Conservation (phyloP, 2,329 filamentous ascomycete genomes). For the Shiraia sp. region DNA sequence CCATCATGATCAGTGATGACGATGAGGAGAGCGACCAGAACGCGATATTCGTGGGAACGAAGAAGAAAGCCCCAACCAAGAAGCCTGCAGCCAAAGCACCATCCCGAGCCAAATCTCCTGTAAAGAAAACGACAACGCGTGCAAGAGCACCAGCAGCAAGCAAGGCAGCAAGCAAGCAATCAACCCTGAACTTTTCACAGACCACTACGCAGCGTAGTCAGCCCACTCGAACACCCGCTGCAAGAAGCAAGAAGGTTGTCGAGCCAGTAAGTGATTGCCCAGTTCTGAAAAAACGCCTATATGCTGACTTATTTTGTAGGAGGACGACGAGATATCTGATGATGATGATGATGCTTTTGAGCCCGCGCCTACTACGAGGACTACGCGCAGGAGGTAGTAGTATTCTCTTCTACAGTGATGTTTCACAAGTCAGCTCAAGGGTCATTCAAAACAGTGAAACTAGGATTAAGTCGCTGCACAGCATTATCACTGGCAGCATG, state of each 20-base stretch:
- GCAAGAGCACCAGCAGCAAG: constrained; percentile 20
- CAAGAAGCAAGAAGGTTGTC: constrained; percentile 37
- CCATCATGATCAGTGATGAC: constrained; percentile 52
- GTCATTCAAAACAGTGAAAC: background rate
- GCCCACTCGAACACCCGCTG: constrained; percentile 23
- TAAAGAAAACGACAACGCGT: constrained; percentile 30
- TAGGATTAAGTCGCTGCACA: background rate
- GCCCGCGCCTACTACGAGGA: constrained; percentile 31
- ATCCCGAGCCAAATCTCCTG: constrained; percentile 27
- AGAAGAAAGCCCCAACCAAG: constrained; percentile 33
- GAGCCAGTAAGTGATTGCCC: constrained; percentile 45
- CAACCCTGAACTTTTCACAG: constrained; percentile 49
- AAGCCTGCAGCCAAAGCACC: constrained; percentile 27
- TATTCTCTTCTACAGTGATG: too few species aligned
- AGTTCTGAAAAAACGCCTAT: background rate
- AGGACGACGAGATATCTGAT: constrained; percentile 48
- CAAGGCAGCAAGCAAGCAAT: constrained; percentile 40
- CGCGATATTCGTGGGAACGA: constrained; percentile 47
- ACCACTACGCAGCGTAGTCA: constrained; percentile 40
- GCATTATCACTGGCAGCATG: constrained; percentile 1
- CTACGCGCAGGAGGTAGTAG: constrained; percentile 30
- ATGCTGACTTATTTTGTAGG: constrained; percentile 28
- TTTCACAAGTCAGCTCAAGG: too few species aligned
- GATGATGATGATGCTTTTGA: constrained; percentile 49
- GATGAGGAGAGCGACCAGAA: constrained; percentile 52